A percentile compares a stretch with the other conserved stretches of the same genome.
phyloP scores from a whole-genome alignment of 1,284 basidiomycete genomes.

The Pseudomicrostroma phylloplanum region DNA sequence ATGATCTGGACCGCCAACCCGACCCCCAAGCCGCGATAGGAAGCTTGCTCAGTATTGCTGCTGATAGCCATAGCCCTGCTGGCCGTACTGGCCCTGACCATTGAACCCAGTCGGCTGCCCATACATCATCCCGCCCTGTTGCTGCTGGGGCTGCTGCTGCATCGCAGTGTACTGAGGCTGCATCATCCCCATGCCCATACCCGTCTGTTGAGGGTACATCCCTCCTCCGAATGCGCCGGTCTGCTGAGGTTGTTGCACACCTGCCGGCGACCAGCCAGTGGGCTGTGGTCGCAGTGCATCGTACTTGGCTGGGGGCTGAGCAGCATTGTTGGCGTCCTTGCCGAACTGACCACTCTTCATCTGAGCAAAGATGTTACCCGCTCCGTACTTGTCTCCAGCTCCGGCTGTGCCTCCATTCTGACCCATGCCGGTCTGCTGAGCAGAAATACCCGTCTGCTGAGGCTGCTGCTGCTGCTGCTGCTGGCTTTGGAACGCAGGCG shows the following conservation, averaged over 20 bases:
- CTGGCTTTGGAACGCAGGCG: slow-evolving; percentile 14
- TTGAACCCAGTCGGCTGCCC: slow-evolving; percentile 27
- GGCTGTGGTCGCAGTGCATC: slow-evolving; percentile 48
- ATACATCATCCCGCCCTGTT: slow-evolving; percentile 8
- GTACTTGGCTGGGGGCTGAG: slow-evolving; percentile 21
- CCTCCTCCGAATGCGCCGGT: slow-evolving; percentile 7
- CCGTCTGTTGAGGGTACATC: slow-evolving; percentile 5
- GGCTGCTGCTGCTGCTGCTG: slow-evolving; percentile 27
- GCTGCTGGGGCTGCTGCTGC: slow-evolving; percentile 13
- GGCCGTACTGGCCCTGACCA: slow-evolving; percentile 20
- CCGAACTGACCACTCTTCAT: slow-evolving; percentile 11
- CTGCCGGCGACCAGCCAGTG: slow-evolving; percentile 45
- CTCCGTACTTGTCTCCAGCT: slow-evolving; percentile 28
- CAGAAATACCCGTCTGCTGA: slow-evolving; percentile 11
- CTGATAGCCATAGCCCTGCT: slow-evolving; percentile 8
- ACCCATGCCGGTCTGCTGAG: slow-evolving; percentile 5
- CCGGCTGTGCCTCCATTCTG: not conserved
- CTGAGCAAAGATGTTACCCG: slow-evolving; percentile 18
- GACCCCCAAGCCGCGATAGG: too few relatives aligned
- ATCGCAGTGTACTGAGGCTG: slow-evolving; percentile 1
- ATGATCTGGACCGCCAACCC: too few relatives aligned
- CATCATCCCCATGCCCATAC: slow-evolving; percentile 10
- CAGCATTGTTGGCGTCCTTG: slow-evolving; percentile 6
- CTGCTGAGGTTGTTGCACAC: slow-evolving; percentile 23
- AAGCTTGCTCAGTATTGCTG: too few relatives aligned